Evolutionary conservation across 768 basidiomycete genomes (phyloP), one percentile per base, ranked within the genome.

Genomic region (Mycena crocata): DNA sequence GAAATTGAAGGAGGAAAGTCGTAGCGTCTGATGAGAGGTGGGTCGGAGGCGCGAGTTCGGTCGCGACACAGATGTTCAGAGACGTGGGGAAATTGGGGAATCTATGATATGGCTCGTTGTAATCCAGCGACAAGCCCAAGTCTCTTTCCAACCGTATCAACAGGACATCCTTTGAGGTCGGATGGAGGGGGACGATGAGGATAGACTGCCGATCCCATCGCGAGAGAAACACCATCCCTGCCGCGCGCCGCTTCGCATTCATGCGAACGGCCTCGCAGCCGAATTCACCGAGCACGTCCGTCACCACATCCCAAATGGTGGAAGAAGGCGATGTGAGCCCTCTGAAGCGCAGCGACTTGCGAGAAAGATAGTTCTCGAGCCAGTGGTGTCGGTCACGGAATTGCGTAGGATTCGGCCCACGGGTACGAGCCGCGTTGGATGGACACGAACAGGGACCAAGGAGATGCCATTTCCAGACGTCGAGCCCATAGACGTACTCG

Each of bases 291-390:
- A 88, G 80, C 21, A 84, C 80, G 24, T 73, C 69, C 24, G 70
- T 71, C 45, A 86, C 79, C 48, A 84, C 71, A 40, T 80, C 73
- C 82, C 87, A 87, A 34, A 88, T 82, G 62, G 75, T 77, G 44
- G 52, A 40, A 14, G 71, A 64, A 14, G 74, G 59, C 58, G 62
- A 46, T 35, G 68, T 66, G 46, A 71, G 74, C 46, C 76, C 71
- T 74, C 74, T 57, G 69, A 75, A 74, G 68, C 76, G 62, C 54
- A 72, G 67, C 30, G 74, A 71, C 44, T 83, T 76, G 57, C 78
- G 77, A 24, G 86, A 84, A 40, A 86, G 81, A 68, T 86, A 81
- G 19, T 70, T 66, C 70, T 85, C 82, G 32, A 88, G 81, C 80
- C 84, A 85, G 46, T 83, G 80, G 46, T 78, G 76, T 39, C 83